Conservation (phyloP, 345 rosid genomes). For the Leavenworthia alabamica region DNA sequence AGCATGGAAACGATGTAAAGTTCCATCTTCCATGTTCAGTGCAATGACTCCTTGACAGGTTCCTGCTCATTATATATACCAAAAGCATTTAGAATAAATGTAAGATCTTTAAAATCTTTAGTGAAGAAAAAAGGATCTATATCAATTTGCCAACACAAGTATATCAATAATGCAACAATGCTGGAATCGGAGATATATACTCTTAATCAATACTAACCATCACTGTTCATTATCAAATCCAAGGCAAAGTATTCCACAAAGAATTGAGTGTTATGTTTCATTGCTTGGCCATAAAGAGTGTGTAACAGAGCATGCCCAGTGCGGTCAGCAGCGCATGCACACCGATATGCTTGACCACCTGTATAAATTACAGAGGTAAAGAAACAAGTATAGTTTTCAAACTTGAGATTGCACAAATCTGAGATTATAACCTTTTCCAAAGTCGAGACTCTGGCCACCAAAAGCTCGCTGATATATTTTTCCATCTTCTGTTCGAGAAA, state of each 20-base stretch:
- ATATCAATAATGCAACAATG: not conserved
- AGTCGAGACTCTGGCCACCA: slow-evolving; percentile 97
- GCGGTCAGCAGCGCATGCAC: slow-evolving; percentile 98
- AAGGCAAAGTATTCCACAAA: slow-evolving; percentile 95
- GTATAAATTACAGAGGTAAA: slow-evolving; percentile 9
- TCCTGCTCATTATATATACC: slow-evolving; percentile 40
- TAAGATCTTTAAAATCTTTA: not conserved
- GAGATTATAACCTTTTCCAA: slow-evolving; percentile 63
- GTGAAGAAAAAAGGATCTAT: too few relatives aligned
- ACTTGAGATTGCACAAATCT: not conserved
- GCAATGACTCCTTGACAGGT: slow-evolving; percentile 92
- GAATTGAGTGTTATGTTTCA: slow-evolving; percentile 92
- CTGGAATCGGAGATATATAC: too few relatives aligned
- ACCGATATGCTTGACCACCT: slow-evolving; percentile 99
- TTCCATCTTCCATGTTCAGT: slow-evolving; percentile 92
- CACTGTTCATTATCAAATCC: slow-evolving; percentile 69
- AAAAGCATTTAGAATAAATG: not conserved
- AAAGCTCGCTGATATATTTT: slow-evolving; percentile 95
- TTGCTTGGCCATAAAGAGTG: slow-evolving; percentile 95
- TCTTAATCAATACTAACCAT: slow-evolving; percentile 43
- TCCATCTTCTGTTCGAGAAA: slow-evolving; percentile 96
- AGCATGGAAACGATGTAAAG: slow-evolving; percentile 75
- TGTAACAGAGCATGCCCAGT: slow-evolving; percentile 96
- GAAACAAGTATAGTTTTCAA: not conserved
- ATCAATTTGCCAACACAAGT: not conserved